Evolutionary conservation across 768 basidiomycete species (phyloP).

Genomic region (Termitomyces eurrhizus): DNA sequence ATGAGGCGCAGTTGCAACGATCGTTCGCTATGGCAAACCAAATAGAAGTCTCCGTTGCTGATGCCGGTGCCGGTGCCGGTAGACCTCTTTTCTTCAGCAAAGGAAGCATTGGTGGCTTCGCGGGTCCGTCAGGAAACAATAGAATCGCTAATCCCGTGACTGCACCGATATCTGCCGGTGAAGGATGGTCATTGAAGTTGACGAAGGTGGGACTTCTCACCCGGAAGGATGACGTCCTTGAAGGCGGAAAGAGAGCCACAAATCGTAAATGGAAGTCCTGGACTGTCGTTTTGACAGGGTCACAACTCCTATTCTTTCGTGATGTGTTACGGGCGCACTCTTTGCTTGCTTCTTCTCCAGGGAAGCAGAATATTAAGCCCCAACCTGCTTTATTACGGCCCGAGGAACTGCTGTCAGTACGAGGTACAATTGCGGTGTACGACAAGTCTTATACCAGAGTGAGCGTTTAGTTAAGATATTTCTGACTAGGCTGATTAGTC

Average conservation of each 20-base stretch:
- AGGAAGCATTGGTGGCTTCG: slow-evolving; percentile 30
- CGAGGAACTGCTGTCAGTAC: slow-evolving; percentile 81
- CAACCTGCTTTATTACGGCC: slow-evolving; percentile 56
- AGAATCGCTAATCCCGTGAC: slow-evolving; percentile 10
- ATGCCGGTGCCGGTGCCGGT: slow-evolving; percentile 17
- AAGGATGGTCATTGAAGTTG: slow-evolving; percentile 54
- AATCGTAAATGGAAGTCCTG: slow-evolving; percentile 88
- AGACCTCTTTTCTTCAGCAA: slow-evolving; percentile 31
- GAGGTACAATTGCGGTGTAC: slow-evolving; percentile 73
- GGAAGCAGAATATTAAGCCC: slow-evolving; percentile 33
- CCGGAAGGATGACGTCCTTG: slow-evolving; percentile 75
- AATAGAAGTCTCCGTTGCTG: slow-evolving; percentile 48
- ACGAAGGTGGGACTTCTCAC: slow-evolving; percentile 79
- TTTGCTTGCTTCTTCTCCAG: slow-evolving; percentile 35
- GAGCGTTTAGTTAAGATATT: slow-evolving; percentile 13
- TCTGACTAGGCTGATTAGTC: slow-evolving; percentile 1
- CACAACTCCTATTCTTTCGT: slow-evolving; percentile 88
- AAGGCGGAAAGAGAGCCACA: slow-evolving; percentile 70
- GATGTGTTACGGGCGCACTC: slow-evolving; percentile 55
- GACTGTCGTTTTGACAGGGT: slow-evolving; percentile 82
- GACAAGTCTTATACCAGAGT: slow-evolving; percentile 81
- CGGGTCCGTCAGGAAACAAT: slow-evolving; percentile 21
- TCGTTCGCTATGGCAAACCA: slow-evolving; percentile 59
- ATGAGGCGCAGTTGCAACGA: slow-evolving; percentile 54
- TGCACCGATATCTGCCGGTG: slow-evolving; percentile 23